Evolutionary conservation across 1,284 basidiomycete genomes (phyloP), one percentile per base, ranked within the genome.

Genomic region (Hymenochaete sp.): DNA sequence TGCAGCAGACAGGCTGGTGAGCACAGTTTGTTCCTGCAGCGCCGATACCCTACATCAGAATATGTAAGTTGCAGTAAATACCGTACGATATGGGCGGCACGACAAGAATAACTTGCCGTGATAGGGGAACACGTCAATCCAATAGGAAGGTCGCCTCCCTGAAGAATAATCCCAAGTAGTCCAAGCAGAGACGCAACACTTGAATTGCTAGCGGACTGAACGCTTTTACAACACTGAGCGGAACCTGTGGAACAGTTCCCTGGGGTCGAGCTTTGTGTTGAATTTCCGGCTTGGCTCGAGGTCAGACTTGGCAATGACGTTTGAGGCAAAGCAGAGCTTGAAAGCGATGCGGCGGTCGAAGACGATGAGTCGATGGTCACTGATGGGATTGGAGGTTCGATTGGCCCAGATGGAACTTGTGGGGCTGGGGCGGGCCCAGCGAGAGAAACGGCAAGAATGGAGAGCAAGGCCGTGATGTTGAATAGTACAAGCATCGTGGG

Each of bases 211-310:
- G 46, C 14, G 14, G 13, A 19, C 35, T 52, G 51, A 29, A 52
- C 45, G 28, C 44, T 42, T 40, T 52, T 41, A 48, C 51, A 52
- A 42, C 51, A 52, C 27, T 52, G 52, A 14, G 46, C 18, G 19
- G 27, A 5, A 27, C 52, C 50, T 19, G 50, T 51, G 46, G 37
- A 42, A 39, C 52, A 53, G 38, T 46, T 29, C 10, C 31, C 33
- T 11, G 42, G 31, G 2, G 41, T 31, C 10, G 28, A 31, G 13
- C 32, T n/a, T n/a, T n/a, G n/a, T n/a, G n/a, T n/a, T n/a, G n/a
- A n/a, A n/a, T n/a, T n/a, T n/a, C n/a, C n/a, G n/a, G n/a, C n/a
- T n/a, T n/a, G n/a, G n/a, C n/a, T n/a, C n/a, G n/a, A n/a, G n/a
- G n/a, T n/a, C n/a, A n/a, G n/a, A n/a, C n/a, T n/a, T n/a, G n/a